phyloP scores from a whole-genome alignment of 1,284 basidiomycete species.

The Sanghuangporus baumii region DNA sequence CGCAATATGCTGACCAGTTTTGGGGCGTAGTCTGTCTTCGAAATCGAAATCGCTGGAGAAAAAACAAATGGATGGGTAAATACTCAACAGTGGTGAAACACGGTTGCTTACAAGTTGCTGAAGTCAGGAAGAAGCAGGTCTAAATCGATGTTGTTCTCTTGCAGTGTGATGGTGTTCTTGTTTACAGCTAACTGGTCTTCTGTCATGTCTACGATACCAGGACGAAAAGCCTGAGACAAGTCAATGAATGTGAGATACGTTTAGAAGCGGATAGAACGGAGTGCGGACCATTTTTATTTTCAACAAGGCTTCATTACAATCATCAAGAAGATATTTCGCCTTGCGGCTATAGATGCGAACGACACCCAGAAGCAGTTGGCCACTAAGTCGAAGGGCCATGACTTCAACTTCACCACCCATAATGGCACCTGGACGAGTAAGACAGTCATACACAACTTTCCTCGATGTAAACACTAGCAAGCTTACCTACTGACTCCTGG shows the following conservation, averaged over 20 bases:
- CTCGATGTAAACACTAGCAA: neutral
- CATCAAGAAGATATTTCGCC: constrained; percentile 95
- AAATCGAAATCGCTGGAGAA: constrained; percentile 68
- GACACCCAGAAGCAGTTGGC: constrained; percentile 92
- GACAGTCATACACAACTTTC: neutral
- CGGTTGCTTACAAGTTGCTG: constrained; percentile 51
- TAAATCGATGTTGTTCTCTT: constrained; percentile 65
- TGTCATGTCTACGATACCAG: constrained; percentile 90
- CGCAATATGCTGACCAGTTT: constrained; percentile 75
- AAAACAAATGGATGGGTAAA: neutral
- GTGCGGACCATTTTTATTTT: constrained; percentile 89
- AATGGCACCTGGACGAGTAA: constrained; percentile 61
- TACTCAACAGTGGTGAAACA: neutral
- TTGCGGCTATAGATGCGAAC: constrained; percentile 97
- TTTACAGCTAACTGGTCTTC: constrained; percentile 88
- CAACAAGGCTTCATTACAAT: constrained; percentile 93
- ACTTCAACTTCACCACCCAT: constrained; percentile 83
- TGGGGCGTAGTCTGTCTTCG: constrained; percentile 58
- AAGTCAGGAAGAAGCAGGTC: constrained; percentile 82
- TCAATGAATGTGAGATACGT: constrained; percentile 44
- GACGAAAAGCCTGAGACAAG: constrained; percentile 79
- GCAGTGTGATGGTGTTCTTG: constrained; percentile 82
- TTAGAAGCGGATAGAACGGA: constrained; percentile 80
- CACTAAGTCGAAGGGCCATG: constrained; percentile 92
- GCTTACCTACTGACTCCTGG: constrained; percentile 84